phyloP scores from a whole-genome alignment of 768 basidiomycete genomes.

The Mycena kentingensis region DNA sequence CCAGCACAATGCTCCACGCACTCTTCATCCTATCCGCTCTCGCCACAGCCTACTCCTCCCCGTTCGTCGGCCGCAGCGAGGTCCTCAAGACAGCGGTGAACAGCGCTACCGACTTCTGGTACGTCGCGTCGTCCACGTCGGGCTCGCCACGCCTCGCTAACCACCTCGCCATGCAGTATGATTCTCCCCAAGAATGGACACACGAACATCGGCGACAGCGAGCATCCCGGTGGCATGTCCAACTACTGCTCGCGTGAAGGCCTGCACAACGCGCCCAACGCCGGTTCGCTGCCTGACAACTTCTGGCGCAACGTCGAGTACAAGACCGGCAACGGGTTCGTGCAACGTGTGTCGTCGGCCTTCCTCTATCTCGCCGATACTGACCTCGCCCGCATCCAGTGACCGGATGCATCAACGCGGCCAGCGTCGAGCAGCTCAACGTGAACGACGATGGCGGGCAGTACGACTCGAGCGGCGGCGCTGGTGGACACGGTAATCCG shows the following conservation, averaged over 20 bases:
- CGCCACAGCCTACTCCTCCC: not conserved
- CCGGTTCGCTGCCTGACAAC: constrained; percentile 30
- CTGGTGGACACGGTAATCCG: constrained; percentile 33
- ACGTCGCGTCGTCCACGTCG: not conserved
- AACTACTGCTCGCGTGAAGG: constrained; percentile 35
- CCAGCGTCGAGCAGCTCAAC: constrained; percentile 29
- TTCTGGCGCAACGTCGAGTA: constrained; percentile 35
- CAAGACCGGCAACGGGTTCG: constrained; percentile 31
- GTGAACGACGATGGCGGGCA: constrained; percentile 35
- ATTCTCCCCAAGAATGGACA: constrained; percentile 15
- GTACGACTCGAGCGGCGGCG: constrained; percentile 38
- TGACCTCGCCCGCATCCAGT: constrained; percentile 19
- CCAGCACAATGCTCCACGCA: not conserved
- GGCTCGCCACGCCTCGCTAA: not conserved
- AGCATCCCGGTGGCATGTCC: constrained; percentile 36
- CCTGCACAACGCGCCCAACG: constrained; percentile 19
- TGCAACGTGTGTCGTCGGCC: constrained; percentile 25
- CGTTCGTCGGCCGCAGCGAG: not conserved
- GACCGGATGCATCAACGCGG: constrained; percentile 35
- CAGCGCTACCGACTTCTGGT: not conserved
- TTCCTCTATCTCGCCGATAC: not conserved
- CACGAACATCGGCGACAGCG: constrained; percentile 36
- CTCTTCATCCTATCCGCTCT: not conserved
- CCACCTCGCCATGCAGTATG: not conserved
- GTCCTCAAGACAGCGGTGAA: not conserved